Evolutionary conservation across 2,329 filamentous ascomycete species (phyloP), one percentile per base, ranked within the genome.

Genomic region (Alternaria solani): DNA sequence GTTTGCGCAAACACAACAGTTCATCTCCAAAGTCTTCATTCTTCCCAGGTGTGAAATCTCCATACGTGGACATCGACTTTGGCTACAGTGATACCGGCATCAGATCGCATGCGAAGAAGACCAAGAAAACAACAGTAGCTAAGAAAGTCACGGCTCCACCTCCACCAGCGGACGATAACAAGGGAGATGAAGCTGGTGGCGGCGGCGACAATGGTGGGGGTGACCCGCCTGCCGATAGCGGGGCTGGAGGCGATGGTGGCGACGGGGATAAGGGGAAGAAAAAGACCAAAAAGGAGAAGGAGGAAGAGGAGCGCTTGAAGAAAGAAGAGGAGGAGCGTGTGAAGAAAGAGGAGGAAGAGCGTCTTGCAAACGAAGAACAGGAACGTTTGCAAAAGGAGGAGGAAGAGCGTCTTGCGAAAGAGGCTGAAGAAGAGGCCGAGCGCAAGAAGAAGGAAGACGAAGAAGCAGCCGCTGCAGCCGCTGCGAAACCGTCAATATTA

Each of bases 11-110:
- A 48, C 75, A 70, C 57, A 67, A 70, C 61, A 62, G 70, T 61
- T 73, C 70, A 11, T 73, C 70, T 32, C 71, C 70, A 41, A 51
- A 42, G 43, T 72, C 74, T 53, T 76, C 71, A 16, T 59, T 76
- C 36, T 72, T 69, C 48, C 25, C 75, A 18, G 70, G 76, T 62
- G 69, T 75, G 56, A 76, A 77, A 67, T 72, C 68, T 39, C 55
- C 69, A 23, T 71, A 74, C 67, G 71, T 79, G 20, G 77, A 80
- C 30, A 79, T 91, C 51, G 88, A 91, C 70, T 86, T 91, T 59
- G 80, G 81, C 23, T 86, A 83, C 26, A 78, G 83, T 53, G 81
- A 86, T 82, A 49, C 87, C 83, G 78, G 81, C 34, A 68, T 83
- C 61, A 79, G 77, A 36, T 75, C 82, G 52, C 84, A 89, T 70